Conservation (phyloP, 495 filamentous ascomycete species). For the Apodospora peruviana region DNA sequence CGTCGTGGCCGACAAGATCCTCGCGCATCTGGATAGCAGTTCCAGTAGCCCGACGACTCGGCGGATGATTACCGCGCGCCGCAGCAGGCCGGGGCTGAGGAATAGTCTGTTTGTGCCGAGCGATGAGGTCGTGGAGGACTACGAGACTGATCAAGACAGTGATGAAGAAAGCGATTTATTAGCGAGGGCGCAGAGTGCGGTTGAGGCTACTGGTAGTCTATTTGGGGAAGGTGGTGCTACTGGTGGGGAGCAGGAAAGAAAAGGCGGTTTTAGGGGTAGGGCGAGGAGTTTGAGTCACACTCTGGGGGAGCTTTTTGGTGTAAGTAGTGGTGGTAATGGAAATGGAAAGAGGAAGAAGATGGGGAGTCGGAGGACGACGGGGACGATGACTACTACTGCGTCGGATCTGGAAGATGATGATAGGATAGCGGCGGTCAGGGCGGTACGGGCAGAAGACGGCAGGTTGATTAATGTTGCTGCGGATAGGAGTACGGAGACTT, state of each 20-base stretch:
- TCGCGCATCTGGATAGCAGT: constrained; percentile 26
- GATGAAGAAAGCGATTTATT: constrained; percentile 1
- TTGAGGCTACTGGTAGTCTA: constrained; percentile 5
- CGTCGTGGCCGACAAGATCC: constrained; percentile 39
- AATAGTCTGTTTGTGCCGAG: constrained; percentile 38
- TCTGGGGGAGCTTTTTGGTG: constrained; percentile 39
- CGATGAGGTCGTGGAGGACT: constrained; percentile 20
- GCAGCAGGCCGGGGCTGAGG: constrained; percentile 29
- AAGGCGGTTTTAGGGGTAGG: constrained; percentile 23
- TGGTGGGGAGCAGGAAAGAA: not conserved
- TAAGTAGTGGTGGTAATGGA: not conserved
- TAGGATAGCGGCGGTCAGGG: too few relatives aligned
- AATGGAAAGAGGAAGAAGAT: not conserved
- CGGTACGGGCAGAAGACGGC: not conserved
- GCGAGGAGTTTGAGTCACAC: constrained; percentile 48
- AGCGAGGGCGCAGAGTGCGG: constrained; percentile 3
- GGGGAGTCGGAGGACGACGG: too few relatives aligned
- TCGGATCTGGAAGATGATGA: not conserved
- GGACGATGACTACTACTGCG: not conserved
- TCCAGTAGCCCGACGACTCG: constrained; percentile 19
- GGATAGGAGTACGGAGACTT: not conserved
- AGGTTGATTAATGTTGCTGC: not conserved
- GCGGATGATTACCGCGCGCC: constrained; percentile 19
- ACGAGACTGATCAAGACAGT: not conserved
- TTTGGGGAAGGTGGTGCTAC: constrained; percentile 1